phyloP scores from a whole-genome alignment of 2,329 filamentous ascomycete genomes.

The Hypoxylon sp. region DNA sequence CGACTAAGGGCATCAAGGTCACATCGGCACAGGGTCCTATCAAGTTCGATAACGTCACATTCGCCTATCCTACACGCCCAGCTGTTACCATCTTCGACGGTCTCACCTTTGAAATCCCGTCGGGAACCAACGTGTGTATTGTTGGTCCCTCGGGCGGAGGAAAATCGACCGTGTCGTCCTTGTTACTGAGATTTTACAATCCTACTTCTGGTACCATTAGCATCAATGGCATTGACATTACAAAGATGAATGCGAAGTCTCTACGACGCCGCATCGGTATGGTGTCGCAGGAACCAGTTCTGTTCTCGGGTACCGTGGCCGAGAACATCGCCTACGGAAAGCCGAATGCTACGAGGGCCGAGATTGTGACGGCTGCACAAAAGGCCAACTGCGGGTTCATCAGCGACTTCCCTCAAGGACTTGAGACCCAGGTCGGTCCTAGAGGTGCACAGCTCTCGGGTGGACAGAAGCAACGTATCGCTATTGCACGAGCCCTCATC shows the following conservation, averaged over 20 bases:
- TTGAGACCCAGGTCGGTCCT: slow-evolving; percentile 93
- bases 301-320: slow-evolving; percentile 87
- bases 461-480: slow-evolving; percentile 97
- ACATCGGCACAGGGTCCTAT: slow-evolving; percentile 89
- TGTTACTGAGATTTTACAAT: slow-evolving; percentile 91
- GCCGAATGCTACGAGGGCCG: slow-evolving; percentile 79
- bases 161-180: slow-evolving; percentile 94
- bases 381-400: slow-evolving; percentile 98
- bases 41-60: slow-evolving; percentile 85
- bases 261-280: slow-evolving; percentile 92
- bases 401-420: slow-evolving; percentile 92
- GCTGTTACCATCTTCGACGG: slow-evolving; percentile 92
- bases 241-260: slow-evolving; percentile 91
- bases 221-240: slow-evolving; percentile 87
- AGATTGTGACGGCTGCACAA: slow-evolving; percentile 88
- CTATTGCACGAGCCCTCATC: slow-evolving; percentile 92
- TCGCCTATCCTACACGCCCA: slow-evolving; percentile 93
- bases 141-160: slow-evolving; percentile 96
- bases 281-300: slow-evolving; percentile 94
- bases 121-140: slow-evolving; percentile 94
- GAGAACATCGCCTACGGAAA: slow-evolving; percentile 94
- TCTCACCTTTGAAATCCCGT: slow-evolving; percentile 89
- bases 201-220: slow-evolving; percentile 81
- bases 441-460: slow-evolving; percentile 94
- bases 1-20: slow-evolving; percentile 84